Evolutionary conservation across 163 green algal genomes (phyloP).

Genomic region (Chloroidium sp.): DNA sequence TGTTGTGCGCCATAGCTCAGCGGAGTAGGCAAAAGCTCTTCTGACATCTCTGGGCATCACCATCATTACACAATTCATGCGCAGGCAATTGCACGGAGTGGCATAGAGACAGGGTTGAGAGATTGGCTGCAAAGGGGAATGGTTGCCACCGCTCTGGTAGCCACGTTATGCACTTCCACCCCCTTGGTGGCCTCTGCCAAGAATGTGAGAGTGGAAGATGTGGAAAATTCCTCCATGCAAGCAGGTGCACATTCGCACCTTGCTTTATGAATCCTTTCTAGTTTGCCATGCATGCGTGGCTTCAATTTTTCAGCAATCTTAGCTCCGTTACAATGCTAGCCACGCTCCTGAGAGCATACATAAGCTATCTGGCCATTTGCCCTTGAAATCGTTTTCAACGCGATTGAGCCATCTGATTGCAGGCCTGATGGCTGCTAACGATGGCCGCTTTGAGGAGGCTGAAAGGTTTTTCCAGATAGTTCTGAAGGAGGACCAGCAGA

Average conservation of each 20-base stretch:
- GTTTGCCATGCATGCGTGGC: not conserved
- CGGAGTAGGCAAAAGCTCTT: too few relatives aligned
- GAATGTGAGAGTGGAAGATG: slow-evolving; percentile 34
- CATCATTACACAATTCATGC: too few relatives aligned
- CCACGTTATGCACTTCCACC: too few relatives aligned
- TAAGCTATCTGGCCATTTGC: not conserved
- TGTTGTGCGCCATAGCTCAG: too few relatives aligned
- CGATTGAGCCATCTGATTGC: not conserved
- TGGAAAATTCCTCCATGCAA: slow-evolving; percentile 26
- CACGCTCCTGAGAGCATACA: not conserved
- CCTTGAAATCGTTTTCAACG: not conserved
- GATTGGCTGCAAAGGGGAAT: too few relatives aligned
- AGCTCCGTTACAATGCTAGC: not conserved
- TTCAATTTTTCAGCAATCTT: not conserved
- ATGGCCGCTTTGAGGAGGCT: slow-evolving; percentile 24
- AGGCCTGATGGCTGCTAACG: slow-evolving; percentile 28
- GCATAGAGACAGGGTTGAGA: too few relatives aligned
- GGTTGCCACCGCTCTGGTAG: too few relatives aligned
- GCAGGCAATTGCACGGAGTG: too few relatives aligned
- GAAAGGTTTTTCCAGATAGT: slow-evolving; percentile 37
- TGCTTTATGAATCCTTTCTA: not conserved
- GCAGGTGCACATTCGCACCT: not conserved
- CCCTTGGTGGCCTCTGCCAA: not conserved
- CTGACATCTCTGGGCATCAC: too few relatives aligned
- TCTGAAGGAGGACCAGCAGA: slow-evolving; percentile 19